Conservation (phyloP, 1,139 yeast species). For the Wickerhamomyces sp. region DNA sequence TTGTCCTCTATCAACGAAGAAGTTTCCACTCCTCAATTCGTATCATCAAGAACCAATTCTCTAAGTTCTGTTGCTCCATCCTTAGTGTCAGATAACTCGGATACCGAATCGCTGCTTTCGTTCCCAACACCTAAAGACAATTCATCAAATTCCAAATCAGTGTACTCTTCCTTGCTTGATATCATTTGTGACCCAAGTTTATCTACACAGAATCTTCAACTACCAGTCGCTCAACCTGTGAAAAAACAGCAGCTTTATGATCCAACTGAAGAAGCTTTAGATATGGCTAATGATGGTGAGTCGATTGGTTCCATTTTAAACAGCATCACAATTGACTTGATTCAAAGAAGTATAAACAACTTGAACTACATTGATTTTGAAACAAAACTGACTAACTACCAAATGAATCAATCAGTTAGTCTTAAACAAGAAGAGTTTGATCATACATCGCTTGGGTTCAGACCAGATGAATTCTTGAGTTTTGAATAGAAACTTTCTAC, state of each 20-base stretch:
- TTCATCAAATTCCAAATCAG: not conserved
- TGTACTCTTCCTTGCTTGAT: not conserved
- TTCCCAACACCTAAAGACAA: not conserved
- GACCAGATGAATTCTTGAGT: conserved; percentile 10
- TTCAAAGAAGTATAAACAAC: conserved; percentile 19
- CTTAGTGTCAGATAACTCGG: conserved; percentile 6
- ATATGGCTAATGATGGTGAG: conserved; percentile 18
- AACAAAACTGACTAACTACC: conserved; percentile 5
- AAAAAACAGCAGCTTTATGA: not conserved
- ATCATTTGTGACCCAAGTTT: not conserved
- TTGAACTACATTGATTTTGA: conserved; percentile 17
- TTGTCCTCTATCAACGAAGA: not conserved
- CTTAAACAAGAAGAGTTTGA: conserved; percentile 1
- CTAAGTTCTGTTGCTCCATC: conserved; percentile 8
- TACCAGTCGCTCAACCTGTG: not conserved
- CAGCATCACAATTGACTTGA: conserved; percentile 17
- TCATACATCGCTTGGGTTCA: conserved; percentile 3
- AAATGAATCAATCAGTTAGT: not conserved
- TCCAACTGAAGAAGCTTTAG: conserved; percentile 14
- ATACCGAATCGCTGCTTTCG: conserved; percentile 4
- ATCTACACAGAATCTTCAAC: not conserved
- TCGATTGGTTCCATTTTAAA: conserved; percentile 19
- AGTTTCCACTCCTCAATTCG: not conserved
- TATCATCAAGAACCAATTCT: conserved; percentile 7
- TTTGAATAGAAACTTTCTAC: conserved; percentile 4